A percentile compares a stretch with the other conserved stretches of the same genome.
phyloP scores from a whole-genome alignment of 1,284 basidiomycete genomes.

The Cryptococcus sp. region DNA sequence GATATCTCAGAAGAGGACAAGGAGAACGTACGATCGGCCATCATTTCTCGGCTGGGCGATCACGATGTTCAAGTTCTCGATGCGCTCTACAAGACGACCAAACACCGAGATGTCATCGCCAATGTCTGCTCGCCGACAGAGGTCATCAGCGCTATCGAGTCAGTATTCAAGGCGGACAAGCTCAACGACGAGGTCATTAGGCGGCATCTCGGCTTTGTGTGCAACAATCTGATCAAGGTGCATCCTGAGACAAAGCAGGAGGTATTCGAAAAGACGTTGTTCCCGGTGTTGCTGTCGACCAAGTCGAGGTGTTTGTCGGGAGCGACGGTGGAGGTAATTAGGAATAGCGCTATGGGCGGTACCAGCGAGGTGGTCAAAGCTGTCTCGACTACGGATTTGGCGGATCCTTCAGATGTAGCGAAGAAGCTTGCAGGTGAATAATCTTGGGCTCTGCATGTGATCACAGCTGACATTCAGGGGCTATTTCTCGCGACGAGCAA shows the following conservation, averaged over 20 bases:
- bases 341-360: neutral
- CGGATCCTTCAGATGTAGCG: neutral
- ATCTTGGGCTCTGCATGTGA: no score
- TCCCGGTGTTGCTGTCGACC: constrained; percentile 67
- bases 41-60: constrained; percentile 62
- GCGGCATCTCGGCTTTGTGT: constrained; percentile 60
- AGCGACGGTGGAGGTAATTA: constrained; percentile 57
- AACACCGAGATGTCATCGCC: constrained; percentile 43
- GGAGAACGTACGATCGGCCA: constrained; percentile 33
- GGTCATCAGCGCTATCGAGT: constrained; percentile 53
- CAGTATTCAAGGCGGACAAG: constrained; percentile 47
- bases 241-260: constrained; percentile 46
- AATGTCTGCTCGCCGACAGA: constrained; percentile 52
- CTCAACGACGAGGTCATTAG: constrained; percentile 48
- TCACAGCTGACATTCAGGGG: no score
- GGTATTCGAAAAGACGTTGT: constrained; percentile 59
- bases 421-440: neutral
- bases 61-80: constrained; percentile 57
- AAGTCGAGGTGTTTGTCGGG: constrained; percentile 61
- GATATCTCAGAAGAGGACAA: constrained; percentile 5
- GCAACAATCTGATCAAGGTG: constrained; percentile 49
- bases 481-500: neutral
- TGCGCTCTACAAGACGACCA: constrained; percentile 53
- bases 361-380: neutral
- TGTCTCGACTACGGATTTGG: neutral